Conservation (phyloP, 2,329 filamentous ascomycete species). For the Metarhizium robertsii region DNA sequence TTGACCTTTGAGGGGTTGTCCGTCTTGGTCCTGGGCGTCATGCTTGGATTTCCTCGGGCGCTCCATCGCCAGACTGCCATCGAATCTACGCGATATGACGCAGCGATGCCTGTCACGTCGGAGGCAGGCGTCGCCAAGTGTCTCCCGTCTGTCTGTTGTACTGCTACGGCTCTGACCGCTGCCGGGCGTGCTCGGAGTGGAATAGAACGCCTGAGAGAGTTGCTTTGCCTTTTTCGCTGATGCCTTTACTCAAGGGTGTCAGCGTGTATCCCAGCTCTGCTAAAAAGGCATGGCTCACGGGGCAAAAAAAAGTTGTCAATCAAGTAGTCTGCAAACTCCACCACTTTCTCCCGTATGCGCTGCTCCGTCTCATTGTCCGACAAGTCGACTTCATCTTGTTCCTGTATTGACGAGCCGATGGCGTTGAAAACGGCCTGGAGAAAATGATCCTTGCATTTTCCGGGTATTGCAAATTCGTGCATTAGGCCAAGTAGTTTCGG, state of each 20-base stretch:
- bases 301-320: constrained; percentile 8
- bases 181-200: background rate
- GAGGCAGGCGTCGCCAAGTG: constrained; percentile 5
- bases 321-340: constrained; percentile 4
- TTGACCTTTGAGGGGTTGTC: background rate
- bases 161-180: background rate
- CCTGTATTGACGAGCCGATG: background rate
- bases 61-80: background rate
- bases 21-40: constrained; percentile 5
- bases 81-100: constrained; percentile 5
- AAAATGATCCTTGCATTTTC: background rate
- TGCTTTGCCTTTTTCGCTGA: background rate
- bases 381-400: background rate
- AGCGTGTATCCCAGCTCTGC: too few relatives aligned
- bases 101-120: constrained; percentile 7
- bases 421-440: constrained; percentile 2
- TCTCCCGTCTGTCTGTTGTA: constrained; percentile 1
- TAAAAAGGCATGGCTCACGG: background rate
- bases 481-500: background rate
- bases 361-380: background rate
- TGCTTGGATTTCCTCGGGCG: background rate
- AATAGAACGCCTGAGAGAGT: constrained; percentile 2
- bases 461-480: background rate
- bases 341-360: background rate
- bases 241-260: background rate